A percentile compares a stretch with the other conserved stretches of the same genome.
Conservation (phyloP, 192 early-diverging fungal genomes). For the Backusella circina region DNA sequence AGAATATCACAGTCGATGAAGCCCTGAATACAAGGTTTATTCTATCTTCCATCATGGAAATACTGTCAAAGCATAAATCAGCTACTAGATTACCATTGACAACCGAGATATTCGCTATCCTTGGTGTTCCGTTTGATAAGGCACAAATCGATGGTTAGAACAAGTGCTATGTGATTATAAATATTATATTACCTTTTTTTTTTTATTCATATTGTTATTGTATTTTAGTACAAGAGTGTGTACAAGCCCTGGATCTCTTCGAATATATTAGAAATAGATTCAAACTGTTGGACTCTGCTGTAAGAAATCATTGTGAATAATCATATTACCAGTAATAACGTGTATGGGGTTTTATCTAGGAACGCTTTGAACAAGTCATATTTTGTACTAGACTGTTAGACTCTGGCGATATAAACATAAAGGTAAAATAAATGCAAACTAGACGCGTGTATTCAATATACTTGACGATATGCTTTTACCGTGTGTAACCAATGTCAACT, state of each 20-base stretch:
- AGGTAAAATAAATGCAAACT: constrained; percentile 11
- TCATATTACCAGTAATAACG: no score
- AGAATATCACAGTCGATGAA: not conserved
- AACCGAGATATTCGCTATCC: constrained; percentile 18
- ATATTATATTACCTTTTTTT: not conserved
- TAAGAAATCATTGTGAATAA: no score
- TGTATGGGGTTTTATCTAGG: no score
- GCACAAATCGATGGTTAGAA: constrained; percentile 9
- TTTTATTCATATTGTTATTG: not conserved
- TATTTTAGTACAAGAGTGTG: constrained; percentile 27
- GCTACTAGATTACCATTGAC: constrained; percentile 25
- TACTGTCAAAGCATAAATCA: constrained; percentile 14
- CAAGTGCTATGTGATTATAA: not conserved
- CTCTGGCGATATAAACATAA: constrained; percentile 17
- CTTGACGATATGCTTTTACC: constrained; percentile 17
- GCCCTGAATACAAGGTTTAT: not conserved
- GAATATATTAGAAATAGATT: constrained; percentile 33
- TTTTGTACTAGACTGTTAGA: constrained; percentile 32
- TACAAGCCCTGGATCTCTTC: constrained; percentile 35
- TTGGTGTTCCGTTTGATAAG: constrained; percentile 18
- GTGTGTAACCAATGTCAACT: constrained; percentile 1
- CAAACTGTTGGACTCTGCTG: constrained; percentile 14
- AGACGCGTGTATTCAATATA: constrained; percentile 28
- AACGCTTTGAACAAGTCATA: constrained; percentile 30
- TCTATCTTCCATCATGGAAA: constrained; percentile 2